These are phyloP conservation scores for Pythium pyrilobum DNA, from an alignment of 352 stramenopile genomes.

Conservation along the genomic window DNA sequence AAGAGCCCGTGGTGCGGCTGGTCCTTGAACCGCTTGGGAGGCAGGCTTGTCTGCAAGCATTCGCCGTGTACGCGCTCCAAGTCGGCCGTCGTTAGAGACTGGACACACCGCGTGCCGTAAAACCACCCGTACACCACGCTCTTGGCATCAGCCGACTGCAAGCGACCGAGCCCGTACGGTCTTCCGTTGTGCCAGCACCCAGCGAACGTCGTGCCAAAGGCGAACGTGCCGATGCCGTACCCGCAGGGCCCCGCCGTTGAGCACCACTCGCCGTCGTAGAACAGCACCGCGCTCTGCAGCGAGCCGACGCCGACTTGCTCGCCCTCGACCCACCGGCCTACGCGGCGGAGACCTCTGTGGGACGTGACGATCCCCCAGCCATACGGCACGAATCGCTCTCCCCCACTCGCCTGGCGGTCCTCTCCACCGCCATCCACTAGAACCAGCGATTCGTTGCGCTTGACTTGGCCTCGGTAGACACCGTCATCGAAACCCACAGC, in stretches of 20 bases:
- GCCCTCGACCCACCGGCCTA: conserved; percentile 37
- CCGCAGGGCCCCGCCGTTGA: conserved; percentile 8
- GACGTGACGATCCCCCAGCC: conserved; percentile 38
- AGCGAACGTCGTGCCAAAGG: conserved; percentile 33
- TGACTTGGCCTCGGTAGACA: conserved; percentile 17
- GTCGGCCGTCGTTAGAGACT: neutral
- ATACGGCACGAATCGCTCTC: conserved; percentile 20
- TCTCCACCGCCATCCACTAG: neutral
- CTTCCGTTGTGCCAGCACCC: conserved; percentile 29
- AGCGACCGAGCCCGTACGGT: conserved; percentile 32
- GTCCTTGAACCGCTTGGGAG: conserved; percentile 7
- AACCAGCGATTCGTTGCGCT: too few relatives aligned
- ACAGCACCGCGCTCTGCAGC: conserved; percentile 29
- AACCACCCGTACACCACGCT: conserved; percentile 35
- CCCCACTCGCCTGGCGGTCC: neutral
- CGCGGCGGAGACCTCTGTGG: conserved; percentile 20
- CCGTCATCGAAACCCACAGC: conserved; percentile 20
- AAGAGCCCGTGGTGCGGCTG: conserved; percentile 30
- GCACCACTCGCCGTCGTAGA: conserved; percentile 44
- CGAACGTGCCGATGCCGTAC: conserved; percentile 43
- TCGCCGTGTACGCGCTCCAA: neutral
- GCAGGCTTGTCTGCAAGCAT: neutral
- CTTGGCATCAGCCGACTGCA: conserved; percentile 15
- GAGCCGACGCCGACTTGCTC: conserved; percentile 29
- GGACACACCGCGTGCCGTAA: conserved; percentile 33